Evolutionary conservation across 2,329 filamentous ascomycete genomes (phyloP).

Genomic region (Clarireedia monteithiana): DNA sequence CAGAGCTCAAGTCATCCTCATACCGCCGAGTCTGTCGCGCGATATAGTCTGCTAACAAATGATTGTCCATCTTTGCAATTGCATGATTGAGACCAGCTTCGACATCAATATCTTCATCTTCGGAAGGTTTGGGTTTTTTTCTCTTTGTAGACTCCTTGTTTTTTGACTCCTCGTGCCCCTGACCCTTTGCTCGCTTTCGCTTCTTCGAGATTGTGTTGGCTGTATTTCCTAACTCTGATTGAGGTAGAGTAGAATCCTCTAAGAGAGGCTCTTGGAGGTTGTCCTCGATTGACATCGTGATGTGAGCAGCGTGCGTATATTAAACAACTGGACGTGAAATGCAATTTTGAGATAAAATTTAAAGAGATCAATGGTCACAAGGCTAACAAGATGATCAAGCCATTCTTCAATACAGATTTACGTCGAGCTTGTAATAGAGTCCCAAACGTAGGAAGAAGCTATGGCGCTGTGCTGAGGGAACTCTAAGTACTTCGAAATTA

Average conservation of each 20-base stretch:
- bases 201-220: conserved; percentile 20
- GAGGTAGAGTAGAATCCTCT: conserved; percentile 16
- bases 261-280: conserved; percentile 26
- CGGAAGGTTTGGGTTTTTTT: conserved; percentile 43
- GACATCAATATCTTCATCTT: conserved; percentile 53
- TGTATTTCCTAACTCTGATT: conserved; percentile 13
- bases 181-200: conserved; percentile 23
- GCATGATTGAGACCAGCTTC: conserved; percentile 72
- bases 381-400: no score
- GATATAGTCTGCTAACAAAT: conserved; percentile 77
- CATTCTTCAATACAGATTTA: no score
- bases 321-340: background rate
- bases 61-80: conserved; percentile 75
- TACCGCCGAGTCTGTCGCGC: conserved; percentile 72
- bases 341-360: no score
- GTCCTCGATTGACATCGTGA: conserved; percentile 22
- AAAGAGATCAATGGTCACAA: no score
- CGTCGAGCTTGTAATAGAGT: no score
- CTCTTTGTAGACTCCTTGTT: conserved; percentile 31
- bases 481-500: background rate
- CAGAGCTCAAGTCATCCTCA: conserved; percentile 68
- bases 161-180: conserved; percentile 11
- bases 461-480: no score
- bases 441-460: no score
- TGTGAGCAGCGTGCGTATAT: background rate